These are phyloP conservation scores for Solanum sejunctum DNA, from an alignment of 257 asterid species.

Conservation along the genomic window DNA sequence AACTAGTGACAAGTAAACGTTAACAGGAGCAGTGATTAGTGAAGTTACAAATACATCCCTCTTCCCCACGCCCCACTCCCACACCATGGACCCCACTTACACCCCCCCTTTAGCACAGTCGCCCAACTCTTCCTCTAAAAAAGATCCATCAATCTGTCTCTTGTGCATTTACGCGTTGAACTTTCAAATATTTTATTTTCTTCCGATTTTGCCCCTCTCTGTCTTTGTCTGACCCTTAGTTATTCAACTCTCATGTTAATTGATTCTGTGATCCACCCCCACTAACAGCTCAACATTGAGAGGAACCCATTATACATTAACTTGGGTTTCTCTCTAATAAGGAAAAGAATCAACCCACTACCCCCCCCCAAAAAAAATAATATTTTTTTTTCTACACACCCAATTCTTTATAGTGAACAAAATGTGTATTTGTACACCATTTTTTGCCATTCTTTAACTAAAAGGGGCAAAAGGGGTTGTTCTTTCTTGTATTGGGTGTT, in stretches of 20 bases:
- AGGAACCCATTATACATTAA: conserved; percentile 19
- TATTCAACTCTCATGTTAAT: conserved; percentile 21
- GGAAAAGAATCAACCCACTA: conserved; percentile 28
- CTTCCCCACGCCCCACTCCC: background rate
- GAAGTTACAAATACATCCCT: background rate
- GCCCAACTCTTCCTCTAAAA: background rate
- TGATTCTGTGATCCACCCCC: conserved; percentile 24
- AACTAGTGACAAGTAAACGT: too few species aligned
- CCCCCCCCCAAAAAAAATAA: background rate
- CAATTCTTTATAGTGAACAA: background rate
- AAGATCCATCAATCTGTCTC: conserved; percentile 24
- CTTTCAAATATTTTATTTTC: conserved; percentile 12
- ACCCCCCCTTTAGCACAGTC: background rate
- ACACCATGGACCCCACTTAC: background rate
- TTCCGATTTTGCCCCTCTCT: background rate
- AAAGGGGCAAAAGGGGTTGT: background rate
- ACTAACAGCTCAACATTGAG: conserved; percentile 24
- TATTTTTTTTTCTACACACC: background rate
- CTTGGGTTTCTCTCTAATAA: conserved; percentile 35
- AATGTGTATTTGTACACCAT: conserved; percentile 26
- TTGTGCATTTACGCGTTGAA: conserved; percentile 47
- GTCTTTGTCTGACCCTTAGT: background rate
- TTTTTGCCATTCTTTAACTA: conserved; percentile 39
- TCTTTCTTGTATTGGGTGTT: background rate
- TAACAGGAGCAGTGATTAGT: too few species aligned